Evolutionary conservation across 176 grass and related monocot genomes (phyloP), one percentile per base, ranked within the genome.

Genomic region (Aegilops sharonensis): DNA sequence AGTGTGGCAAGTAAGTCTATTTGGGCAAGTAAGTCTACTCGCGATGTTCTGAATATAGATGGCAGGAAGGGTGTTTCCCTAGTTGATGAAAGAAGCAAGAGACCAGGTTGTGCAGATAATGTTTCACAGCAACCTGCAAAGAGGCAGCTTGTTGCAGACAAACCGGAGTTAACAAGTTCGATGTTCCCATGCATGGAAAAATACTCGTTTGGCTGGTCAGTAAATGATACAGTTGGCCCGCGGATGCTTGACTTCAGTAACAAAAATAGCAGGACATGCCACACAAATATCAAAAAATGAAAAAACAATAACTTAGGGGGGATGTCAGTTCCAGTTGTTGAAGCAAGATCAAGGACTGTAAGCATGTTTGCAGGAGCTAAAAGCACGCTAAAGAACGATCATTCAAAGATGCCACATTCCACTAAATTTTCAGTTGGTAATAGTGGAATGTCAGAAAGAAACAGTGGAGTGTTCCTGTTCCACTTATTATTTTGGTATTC

Each of bases 361-460:
- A 89, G 71, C 75, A 48, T 89, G 45, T 83, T 65, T 91, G 60
- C 84, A 77, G 93, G 81, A 89, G 84, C 84, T 76, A 89, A 87
- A 75, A 68, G 83, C 80, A 88, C 85, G 75, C 77, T 87, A 50
- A 92, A 81, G 74, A 92, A 80, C 50, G 81, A 86, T 71, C 89
- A 62, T 81, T 87, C 60, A 37, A 90, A 86, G 68, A 78, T 90
- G 68, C 72, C 81, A 63, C 79, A 93, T 67, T 61, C 84, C 25
- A 87, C 83, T 27, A 83, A 60, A 52, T 85, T 93, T 72, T 56
- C 81, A 48, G 67, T 87, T 62, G 78, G 78, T 57, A 85, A 60
- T 86, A 95, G 73, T 82, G 82, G 74, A 91, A 87, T 85, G 50
- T 62, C 87, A 86, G 77, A 91, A 63, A 88, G n/a, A 85, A 85